These are phyloP conservation scores for Otatea glauca DNA, from an alignment of 176 grass and related monocot genomes.

Conservation along the genomic window DNA sequence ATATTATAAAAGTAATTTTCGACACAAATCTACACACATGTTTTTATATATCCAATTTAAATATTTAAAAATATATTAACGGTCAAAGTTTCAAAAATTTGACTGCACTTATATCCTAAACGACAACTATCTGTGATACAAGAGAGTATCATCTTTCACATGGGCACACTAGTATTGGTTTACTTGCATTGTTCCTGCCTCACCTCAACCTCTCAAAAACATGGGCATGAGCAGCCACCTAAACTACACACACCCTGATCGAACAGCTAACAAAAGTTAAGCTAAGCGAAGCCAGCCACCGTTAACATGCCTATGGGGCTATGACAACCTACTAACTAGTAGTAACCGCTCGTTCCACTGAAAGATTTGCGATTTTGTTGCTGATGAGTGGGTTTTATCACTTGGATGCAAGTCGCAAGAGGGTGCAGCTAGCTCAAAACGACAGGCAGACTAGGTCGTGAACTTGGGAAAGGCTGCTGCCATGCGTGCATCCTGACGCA, in stretches of 20 bases:
- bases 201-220: background rate
- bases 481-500: slow-evolving; percentile 49
- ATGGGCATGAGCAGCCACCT: slow-evolving; percentile 4
- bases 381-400: slow-evolving; percentile 42
- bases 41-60: no score
- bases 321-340: slow-evolving; percentile 32
- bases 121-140: no score
- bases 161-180: background rate
- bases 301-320: slow-evolving; percentile 39
- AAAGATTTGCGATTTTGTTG: slow-evolving; percentile 57
- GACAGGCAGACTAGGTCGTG: slow-evolving; percentile 53
- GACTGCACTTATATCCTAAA: no score
- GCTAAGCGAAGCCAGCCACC: background rate
- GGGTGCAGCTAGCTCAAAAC: slow-evolving; percentile 51
- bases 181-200: slow-evolving; percentile 18
- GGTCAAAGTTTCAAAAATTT: no score
- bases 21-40: no score
- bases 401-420: slow-evolving; percentile 46
- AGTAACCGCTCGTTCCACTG: slow-evolving; percentile 37
- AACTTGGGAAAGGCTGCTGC: slow-evolving; percentile 54
- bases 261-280: no score
- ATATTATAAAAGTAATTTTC: no score
- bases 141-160: slow-evolving; percentile 17
- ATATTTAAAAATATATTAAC: no score
- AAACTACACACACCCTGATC: background rate